These are phyloP conservation scores for Magnolia kwangsiensis DNA, from an alignment of 164 flowering plant species.

Conservation along the genomic window DNA sequence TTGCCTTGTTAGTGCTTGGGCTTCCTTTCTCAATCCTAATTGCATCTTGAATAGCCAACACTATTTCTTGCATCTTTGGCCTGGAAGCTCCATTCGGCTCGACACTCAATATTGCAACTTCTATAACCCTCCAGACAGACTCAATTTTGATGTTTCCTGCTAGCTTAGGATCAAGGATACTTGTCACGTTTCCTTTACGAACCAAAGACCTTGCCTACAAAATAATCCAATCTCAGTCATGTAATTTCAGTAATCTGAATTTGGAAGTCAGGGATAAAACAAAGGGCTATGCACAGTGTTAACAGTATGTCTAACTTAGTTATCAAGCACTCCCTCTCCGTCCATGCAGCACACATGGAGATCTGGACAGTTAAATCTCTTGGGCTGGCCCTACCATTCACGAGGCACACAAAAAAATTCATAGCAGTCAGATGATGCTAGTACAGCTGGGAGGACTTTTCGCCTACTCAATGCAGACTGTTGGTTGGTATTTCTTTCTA, in stretches of 20 bases:
- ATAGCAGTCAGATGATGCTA: no score
- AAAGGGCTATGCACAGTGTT: background rate
- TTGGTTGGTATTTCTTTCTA: no score
- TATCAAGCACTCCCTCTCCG: background rate
- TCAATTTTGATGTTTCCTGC: constrained; percentile 59
- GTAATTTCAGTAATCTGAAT: background rate
- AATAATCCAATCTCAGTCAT: background rate
- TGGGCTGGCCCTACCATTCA: no score
- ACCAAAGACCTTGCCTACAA: constrained; percentile 77
- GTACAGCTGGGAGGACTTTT: no score
- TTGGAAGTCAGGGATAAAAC: background rate
- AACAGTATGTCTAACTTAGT: background rate
- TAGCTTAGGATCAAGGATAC: constrained; percentile 65
- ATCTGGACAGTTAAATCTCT: background rate
- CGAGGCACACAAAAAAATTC: no score
- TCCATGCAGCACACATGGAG: background rate
- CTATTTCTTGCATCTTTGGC: constrained; percentile 87
- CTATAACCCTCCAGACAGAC: constrained; percentile 86
- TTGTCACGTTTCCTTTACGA: constrained; percentile 68
- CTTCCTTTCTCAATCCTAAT: constrained; percentile 63
- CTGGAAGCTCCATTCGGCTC: constrained; percentile 59
- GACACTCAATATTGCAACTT: constrained; percentile 78
- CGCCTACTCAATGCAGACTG: no score
- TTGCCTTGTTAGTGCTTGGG: constrained; percentile 20
- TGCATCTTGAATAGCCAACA: constrained; percentile 85